Conservation (phyloP, 2,329 filamentous ascomycete genomes). For the Phialophora verrucosa region DNA sequence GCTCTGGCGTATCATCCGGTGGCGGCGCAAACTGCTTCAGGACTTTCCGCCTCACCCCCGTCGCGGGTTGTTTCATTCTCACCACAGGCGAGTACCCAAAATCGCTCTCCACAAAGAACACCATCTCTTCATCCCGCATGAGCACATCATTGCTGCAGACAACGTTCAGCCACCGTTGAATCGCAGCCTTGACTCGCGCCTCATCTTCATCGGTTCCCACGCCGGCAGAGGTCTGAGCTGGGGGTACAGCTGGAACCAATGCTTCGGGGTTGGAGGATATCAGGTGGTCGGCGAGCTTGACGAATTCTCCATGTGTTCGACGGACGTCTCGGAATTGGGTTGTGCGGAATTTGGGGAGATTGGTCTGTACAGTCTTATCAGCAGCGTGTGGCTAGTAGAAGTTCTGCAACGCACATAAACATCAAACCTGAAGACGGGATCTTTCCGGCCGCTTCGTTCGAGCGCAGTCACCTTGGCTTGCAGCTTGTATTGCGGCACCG, state of each 20-base stretch:
- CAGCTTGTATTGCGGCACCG: conserved; percentile 77
- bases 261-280: conserved; percentile 98
- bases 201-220: conserved; percentile 97
- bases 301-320: conserved; percentile 91
- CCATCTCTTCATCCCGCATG: conserved; percentile 94
- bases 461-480: conserved; percentile 94
- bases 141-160: conserved; percentile 91
- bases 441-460: conserved; percentile 92
- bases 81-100: conserved; percentile 97
- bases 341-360: conserved; percentile 96
- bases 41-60: conserved; percentile 90
- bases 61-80: conserved; percentile 94
- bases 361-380: conserved; percentile 68
- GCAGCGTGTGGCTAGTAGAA: conserved; percentile 1
- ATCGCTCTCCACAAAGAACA: conserved; percentile 98
- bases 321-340: conserved; percentile 98
- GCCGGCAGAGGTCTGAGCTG: conserved; percentile 91
- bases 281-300: conserved; percentile 93
- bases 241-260: conserved; percentile 89
- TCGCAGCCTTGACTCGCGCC: conserved; percentile 78
- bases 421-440: conserved; percentile 92
- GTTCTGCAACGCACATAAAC: conserved; percentile 74
- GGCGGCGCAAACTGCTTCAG: conserved; percentile 98
- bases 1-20: conserved; percentile 93
- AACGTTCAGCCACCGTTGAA: conserved; percentile 95